Evolutionary conservation across 108 stramenopile genomes (phyloP), one percentile per base, ranked within the genome.

Genomic region (Discostella stelligeroides): DNA sequence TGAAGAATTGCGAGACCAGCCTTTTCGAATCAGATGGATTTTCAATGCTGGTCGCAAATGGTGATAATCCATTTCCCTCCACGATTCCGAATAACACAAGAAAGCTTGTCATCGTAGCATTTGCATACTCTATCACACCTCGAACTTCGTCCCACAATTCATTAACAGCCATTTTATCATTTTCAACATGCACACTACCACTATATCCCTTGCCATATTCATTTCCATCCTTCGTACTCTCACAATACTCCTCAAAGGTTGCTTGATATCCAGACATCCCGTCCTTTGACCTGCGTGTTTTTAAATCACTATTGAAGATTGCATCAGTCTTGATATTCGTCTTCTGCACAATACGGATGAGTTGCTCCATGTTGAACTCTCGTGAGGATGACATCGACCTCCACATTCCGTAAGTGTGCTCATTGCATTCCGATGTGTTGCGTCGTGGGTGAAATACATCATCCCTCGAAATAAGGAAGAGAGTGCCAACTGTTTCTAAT

Each of bases 361-460:
- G 29, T 51, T 66, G 64, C 3, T 66, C 64, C 64, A 54, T 40
- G 53, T 70, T 70, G 43, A 70, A 70, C 42, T 70, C 69, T 1
- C 59, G 42, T 4, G 12, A 12, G 17, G 45, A 46, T 14, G 18
- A 25, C 18, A 60, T 42, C 0, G 12, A 37, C 27, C 69, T 30
- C 69, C 66, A 70, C 40, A 68, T 45, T 13, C 56, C 55, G n/a
- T 58, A 68, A 11, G 67, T 68, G 67, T 68, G 67, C 17, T 68
- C 67, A 50, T 68, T 68, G 39, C 58, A 58, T n/a, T 68, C 67
- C 2, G 67, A 58, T 7, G 67, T 68, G 10, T 23, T 60, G 2
- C 67, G 20, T 13, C 55, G 38, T 11, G 67, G 55, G 12, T 68
- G 67, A 3, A 46, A 57, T 2, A 68, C 67, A 68, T 68, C 67